These are phyloP conservation scores for Fragilaria crotonensis DNA, from an alignment of 108 stramenopile species.

Conservation along the genomic window DNA sequence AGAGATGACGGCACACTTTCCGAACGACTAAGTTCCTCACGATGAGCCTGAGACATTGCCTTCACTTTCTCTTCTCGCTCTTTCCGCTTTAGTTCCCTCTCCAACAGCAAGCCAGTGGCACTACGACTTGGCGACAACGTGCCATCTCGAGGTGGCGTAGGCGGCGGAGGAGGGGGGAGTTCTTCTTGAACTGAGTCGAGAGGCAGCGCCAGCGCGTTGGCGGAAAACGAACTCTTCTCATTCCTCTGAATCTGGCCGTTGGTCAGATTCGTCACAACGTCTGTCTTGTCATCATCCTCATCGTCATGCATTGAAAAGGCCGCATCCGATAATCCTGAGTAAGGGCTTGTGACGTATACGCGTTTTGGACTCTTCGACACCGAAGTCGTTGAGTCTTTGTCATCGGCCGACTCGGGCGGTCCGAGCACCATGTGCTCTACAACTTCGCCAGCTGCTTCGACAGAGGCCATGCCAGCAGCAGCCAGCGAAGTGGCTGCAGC, in stretches of 20 bases:
- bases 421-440: background rate
- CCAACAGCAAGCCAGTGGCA: background rate
- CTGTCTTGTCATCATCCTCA: background rate
- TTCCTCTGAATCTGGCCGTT: background rate
- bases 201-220: background rate
- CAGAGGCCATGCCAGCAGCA: background rate
- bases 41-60: background rate
- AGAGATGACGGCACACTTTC: background rate
- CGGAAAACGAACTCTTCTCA: background rate
- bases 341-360: no score
- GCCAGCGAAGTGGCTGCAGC: background rate
- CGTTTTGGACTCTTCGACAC: no score
- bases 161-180: no score
- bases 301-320: background rate
- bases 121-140: no score
- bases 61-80: background rate
- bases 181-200: background rate
- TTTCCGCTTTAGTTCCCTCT: background rate
- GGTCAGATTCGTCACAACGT: background rate
- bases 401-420: background rate
- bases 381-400: background rate
- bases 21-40: background rate
- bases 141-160: no score
- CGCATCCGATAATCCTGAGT: no score
- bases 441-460: background rate